These are phyloP conservation scores for Boletellus deceptivus DNA, from an alignment of 1,284 basidiomycete species.

Conservation along the genomic window DNA sequence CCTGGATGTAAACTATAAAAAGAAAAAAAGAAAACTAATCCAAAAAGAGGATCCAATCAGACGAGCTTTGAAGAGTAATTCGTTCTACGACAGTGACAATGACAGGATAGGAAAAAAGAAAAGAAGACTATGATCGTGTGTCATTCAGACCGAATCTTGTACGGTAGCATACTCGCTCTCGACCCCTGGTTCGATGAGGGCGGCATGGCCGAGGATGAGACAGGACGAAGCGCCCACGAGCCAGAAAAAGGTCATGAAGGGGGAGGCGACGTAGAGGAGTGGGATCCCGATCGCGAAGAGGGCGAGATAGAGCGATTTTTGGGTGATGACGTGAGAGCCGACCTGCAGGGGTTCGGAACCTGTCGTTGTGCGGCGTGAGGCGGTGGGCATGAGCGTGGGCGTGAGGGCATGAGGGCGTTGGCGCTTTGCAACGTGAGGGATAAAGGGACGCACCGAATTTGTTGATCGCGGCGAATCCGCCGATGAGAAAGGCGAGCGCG, in stretches of 20 bases:
- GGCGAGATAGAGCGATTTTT: conserved; percentile 77
- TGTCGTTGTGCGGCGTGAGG: conserved; percentile 26
- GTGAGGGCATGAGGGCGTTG: not conserved
- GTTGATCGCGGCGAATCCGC: conserved; percentile 90
- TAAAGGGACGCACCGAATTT: conserved; percentile 71
- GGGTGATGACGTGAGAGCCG: conserved; percentile 76
- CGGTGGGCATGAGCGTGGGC: not conserved
- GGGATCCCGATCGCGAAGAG: conserved; percentile 80
- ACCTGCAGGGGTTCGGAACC: conserved; percentile 79
- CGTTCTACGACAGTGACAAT: too few species aligned
- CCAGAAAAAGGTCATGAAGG: conserved; percentile 75
- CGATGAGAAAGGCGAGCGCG: conserved; percentile 85
- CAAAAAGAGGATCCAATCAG: not conserved
- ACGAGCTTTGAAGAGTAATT: too few species aligned
- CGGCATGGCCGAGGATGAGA: conserved; percentile 79
- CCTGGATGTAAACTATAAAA: too few species aligned
- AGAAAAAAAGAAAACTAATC: not conserved
- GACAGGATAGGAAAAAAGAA: too few species aligned
- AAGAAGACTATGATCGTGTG: too few species aligned
- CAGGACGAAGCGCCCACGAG: conserved; percentile 73
- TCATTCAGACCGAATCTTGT: conserved; percentile 57
- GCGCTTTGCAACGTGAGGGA: too few species aligned
- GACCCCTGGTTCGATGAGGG: conserved; percentile 82
- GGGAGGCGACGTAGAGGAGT: conserved; percentile 65
- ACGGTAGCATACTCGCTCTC: conserved; percentile 86